A percentile compares a stretch with the other conserved stretches of the same genome.
These are phyloP conservation scores for Handroanthus guayacan DNA, from an alignment of 257 asterid genomes.

Conservation along the genomic window DNA sequence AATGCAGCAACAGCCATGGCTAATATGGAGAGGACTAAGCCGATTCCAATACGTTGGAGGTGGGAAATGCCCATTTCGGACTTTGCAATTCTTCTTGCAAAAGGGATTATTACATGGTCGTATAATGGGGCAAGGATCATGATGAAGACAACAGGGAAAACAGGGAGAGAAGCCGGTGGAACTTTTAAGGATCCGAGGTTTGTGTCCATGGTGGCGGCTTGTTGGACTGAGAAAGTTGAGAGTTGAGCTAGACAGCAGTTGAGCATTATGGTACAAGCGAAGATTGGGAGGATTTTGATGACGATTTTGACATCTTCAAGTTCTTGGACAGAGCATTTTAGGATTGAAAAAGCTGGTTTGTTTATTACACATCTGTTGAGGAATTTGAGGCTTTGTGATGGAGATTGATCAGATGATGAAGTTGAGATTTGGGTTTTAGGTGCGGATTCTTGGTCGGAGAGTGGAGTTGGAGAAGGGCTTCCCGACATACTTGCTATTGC, in stretches of 20 bases:
- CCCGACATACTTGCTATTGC: conserved; percentile 55
- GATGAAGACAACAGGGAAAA: conserved; percentile 86
- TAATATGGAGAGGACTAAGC: conserved; percentile 66
- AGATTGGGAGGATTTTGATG: conserved; percentile 77
- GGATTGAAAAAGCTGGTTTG: conserved; percentile 38
- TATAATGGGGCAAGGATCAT: conserved; percentile 82
- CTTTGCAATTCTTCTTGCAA: conserved; percentile 59
- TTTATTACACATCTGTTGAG: conserved; percentile 58
- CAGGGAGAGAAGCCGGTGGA: conserved; percentile 94
- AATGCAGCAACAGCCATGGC: conserved; percentile 85
- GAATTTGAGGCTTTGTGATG: conserved; percentile 56
- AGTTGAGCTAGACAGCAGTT: conserved; percentile 93
- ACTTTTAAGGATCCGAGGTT: conserved; percentile 67
- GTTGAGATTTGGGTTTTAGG: background rate
- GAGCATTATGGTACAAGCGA: conserved; percentile 83
- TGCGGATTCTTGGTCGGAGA: conserved; percentile 31
- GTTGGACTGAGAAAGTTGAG: conserved; percentile 91
- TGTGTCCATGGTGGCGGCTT: conserved; percentile 94
- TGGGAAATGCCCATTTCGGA: conserved; percentile 79
- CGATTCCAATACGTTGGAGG: conserved; percentile 80
- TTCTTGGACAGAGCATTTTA: conserved; percentile 64
- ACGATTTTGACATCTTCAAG: conserved; percentile 86
- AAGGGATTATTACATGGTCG: conserved; percentile 76
- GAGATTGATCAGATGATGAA: conserved; percentile 38
- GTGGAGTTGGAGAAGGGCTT: conserved; percentile 53